A percentile compares a stretch with the other conserved stretches of the same genome.
Evolutionary conservation across 2,329 filamentous ascomycete species (phyloP).

Genomic region (Diplodia scrobiculata): DNA sequence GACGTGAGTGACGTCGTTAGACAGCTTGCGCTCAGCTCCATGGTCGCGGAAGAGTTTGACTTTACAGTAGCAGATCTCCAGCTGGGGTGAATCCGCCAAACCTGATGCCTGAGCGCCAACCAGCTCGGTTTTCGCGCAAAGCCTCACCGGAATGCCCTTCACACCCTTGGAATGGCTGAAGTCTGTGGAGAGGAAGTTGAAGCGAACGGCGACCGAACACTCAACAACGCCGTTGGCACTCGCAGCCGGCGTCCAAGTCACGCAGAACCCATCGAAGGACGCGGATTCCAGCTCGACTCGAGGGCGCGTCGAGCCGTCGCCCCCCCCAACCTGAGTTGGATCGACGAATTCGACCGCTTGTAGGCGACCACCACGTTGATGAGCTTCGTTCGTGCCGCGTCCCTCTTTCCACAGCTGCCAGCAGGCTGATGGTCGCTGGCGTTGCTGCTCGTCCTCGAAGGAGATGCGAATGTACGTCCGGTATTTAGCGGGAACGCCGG

Average conservation of each 20-base stretch:
- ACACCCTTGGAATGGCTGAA: slow-evolving; percentile 99
- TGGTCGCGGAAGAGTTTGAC: slow-evolving; percentile 97
- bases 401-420: slow-evolving; percentile 97
- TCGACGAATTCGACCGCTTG: slow-evolving; percentile 95
- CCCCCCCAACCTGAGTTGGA: slow-evolving; percentile 57
- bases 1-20: slow-evolving; percentile 91
- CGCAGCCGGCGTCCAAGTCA: slow-evolving; percentile 76
- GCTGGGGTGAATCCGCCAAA: slow-evolving; percentile 51
- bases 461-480: slow-evolving; percentile 92
- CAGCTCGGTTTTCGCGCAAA: slow-evolving; percentile 86
- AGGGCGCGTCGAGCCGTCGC: slow-evolving; percentile 52
- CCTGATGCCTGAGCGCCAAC: slow-evolving; percentile 49
- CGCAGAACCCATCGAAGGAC: slow-evolving; percentile 92
- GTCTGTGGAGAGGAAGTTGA: slow-evolving; percentile 98
- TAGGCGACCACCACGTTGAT: slow-evolving; percentile 86
- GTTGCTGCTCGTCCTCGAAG: slow-evolving; percentile 93
- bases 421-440: slow-evolving; percentile 76
- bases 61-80: slow-evolving; percentile 89
- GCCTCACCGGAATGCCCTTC: slow-evolving; percentile 90
- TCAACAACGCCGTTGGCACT: slow-evolving; percentile 67
- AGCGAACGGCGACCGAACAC: slow-evolving; percentile 85
- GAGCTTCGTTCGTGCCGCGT: slow-evolving; percentile 90
- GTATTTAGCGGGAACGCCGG: slow-evolving; percentile 68
- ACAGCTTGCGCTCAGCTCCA: slow-evolving; percentile 89
- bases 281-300: slow-evolving; percentile 58